Base-by-base conservation (phyloP, 208 protist genomes). In the Lotmaria passim region DNA sequence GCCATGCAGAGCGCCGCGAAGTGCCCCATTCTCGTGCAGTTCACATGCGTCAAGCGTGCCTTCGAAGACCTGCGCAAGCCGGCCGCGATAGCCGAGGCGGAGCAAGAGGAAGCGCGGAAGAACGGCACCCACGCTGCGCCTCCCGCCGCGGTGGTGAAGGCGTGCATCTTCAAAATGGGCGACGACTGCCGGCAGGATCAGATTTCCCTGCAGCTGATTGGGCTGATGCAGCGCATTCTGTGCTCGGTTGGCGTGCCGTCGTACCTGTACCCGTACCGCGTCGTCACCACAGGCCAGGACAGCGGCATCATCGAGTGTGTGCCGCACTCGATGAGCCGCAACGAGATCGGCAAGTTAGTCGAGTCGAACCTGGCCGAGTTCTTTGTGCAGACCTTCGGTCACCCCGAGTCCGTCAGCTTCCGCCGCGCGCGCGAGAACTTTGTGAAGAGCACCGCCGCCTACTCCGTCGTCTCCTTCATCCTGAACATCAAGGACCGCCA, bases 161-260 rank as follows among this genome's bases (percentile, higher is more conserved):
- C 91, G 62, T 95, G 93, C 75, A 98, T 98, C 55, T 98, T 98
- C 78, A 98, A 98, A 84, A 93, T 95, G 83, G 94, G 95, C 21
- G 97, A 98, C 81, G 97, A 98, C 82, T 96, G 92, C 70, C 85
- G 97, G 26, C 95, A 98, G 67, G 97, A 98, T 76, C 87, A 93
- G 60, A 85, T 98, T 41, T 89, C 95, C 23, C 79, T 98, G 51
- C 97, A 98, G 83, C 79, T 98, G 7, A 97, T 98, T 38, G 80
- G 70, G 14, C 71, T 97, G 12, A 90, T 97, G 56, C 76, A 92
- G 61, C 81, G 87, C 60, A 93, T 98, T 51, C 88, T 97, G 68
- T 68, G 90, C 59, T 71, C 79, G 7, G 82, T 95, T 46, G 83
- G 86, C 17, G 74, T 97, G 53, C 85, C 86, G 19, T 90, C 88